A percentile compares a stretch with the other conserved stretches of the same genome.
These are phyloP conservation scores for Carex kokanica DNA, from an alignment of 176 grass and related monocot species.

Conservation along the genomic window DNA sequence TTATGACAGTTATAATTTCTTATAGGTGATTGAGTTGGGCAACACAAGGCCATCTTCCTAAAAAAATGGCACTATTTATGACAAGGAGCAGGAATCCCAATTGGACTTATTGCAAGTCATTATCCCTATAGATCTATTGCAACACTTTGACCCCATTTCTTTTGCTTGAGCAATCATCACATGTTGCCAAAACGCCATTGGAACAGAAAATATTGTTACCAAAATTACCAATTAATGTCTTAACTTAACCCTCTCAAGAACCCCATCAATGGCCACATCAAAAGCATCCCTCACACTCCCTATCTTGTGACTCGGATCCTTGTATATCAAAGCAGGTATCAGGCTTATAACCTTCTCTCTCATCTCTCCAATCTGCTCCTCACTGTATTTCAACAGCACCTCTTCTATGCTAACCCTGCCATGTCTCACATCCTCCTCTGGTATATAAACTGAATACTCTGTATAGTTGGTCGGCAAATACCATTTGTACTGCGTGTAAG, in stretches of 20 bases:
- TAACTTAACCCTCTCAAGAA: conserved; percentile 47
- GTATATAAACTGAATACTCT: conserved; percentile 58
- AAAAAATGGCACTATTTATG: too few relatives aligned
- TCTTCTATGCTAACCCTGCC: conserved; percentile 48
- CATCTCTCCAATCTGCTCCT: conserved; percentile 39
- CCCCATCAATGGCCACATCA: conserved; percentile 44
- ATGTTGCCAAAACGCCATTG: too few relatives aligned
- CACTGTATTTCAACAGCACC: conserved; percentile 25
- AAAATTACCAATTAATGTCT: conserved; percentile 12
- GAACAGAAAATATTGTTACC: too few relatives aligned
- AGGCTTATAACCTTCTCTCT: conserved; percentile 39
- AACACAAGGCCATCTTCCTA: too few relatives aligned
- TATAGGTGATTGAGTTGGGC: too few relatives aligned
- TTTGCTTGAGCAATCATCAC: too few relatives aligned
- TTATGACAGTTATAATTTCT: too few relatives aligned
- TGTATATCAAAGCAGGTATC: conserved; percentile 50
- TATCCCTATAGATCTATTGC: too few relatives aligned
- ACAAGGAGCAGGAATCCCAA: too few relatives aligned
- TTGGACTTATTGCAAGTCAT: too few relatives aligned
- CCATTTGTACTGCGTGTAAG: conserved; percentile 71
- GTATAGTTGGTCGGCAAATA: conserved; percentile 50
- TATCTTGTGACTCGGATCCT: conserved; percentile 41
- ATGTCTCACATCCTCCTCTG: conserved; percentile 44
- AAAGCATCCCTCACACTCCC: conserved; percentile 63
- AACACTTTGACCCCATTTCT: too few relatives aligned